A percentile compares a stretch with the other conserved stretches of the same genome.
Evolutionary conservation across 352 stramenopile species (phyloP).

Genomic region (Aphanomyces euteiches): DNA sequence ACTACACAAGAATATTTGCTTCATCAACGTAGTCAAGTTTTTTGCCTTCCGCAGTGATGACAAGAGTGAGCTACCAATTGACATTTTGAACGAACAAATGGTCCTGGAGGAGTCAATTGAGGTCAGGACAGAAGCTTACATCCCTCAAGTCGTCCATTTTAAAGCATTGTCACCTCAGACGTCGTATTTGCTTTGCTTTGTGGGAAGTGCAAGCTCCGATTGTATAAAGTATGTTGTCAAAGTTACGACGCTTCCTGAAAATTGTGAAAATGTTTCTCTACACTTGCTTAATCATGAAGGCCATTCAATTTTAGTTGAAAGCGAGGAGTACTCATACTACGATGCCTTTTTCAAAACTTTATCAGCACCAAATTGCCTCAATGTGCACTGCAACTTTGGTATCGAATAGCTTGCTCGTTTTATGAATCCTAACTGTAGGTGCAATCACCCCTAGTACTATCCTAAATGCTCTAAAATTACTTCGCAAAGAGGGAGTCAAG

Average conservation of each 20-base stretch:
- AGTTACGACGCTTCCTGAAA: not conserved
- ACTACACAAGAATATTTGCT: conserved; percentile 1
- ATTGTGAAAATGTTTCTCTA: not conserved
- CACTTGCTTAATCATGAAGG: conserved; percentile 3
- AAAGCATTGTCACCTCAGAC: not conserved
- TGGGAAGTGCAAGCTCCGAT: not conserved
- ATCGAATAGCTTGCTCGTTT: not conserved
- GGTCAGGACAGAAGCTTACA: not conserved
- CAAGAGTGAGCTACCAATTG: not conserved
- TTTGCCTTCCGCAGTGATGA: conserved; percentile 11
- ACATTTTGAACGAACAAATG: not conserved
- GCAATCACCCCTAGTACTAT: not conserved
- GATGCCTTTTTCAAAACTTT: not conserved
- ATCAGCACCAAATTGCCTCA: not conserved
- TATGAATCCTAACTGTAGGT: not conserved
- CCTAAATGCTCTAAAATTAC: not conserved
- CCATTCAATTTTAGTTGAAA: not conserved
- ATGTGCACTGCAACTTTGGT: conserved; percentile 11
- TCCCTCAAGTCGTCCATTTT: not conserved
- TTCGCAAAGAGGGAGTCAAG: not conserved
- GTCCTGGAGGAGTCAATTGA: not conserved
- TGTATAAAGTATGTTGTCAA: not conserved
- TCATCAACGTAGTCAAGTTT: conserved; percentile 1
- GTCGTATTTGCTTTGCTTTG: not conserved
- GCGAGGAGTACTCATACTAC: conserved; percentile 4